Conservation (phyloP, 371 early-diverging fungal species). For the Parasitella parasitica region DNA sequence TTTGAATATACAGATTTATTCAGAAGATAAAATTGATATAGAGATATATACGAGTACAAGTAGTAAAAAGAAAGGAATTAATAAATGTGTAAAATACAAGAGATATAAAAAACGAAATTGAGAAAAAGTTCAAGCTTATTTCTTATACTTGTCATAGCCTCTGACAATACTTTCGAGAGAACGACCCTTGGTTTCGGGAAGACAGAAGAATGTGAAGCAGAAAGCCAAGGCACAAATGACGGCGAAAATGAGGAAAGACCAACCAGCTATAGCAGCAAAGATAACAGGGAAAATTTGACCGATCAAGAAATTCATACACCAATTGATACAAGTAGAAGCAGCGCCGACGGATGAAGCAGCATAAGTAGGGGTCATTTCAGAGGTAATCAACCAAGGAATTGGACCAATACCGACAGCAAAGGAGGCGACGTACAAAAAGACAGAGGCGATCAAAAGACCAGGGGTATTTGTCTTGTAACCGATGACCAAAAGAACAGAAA, state of each 20-base stretch:
- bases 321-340: conserved; percentile 60
- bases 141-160: conserved; percentile 1
- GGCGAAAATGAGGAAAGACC: conserved; percentile 67
- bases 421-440: conserved; percentile 72
- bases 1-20: too few relatives aligned
- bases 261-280: conserved; percentile 57
- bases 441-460: conserved; percentile 58
- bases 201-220: conserved; percentile 35
- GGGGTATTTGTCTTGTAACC: conserved; percentile 45
- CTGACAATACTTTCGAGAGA: conserved; percentile 58
- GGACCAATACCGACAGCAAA: conserved; percentile 87
- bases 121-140: background rate
- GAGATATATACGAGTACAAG: background rate
- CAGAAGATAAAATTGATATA: too few relatives aligned
- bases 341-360: conserved; percentile 52
- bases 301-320: conserved; percentile 53
- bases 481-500: conserved; percentile 57
- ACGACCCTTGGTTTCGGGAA: conserved; percentile 80
- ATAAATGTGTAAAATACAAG: background rate
- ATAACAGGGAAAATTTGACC: conserved; percentile 62
- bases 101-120: background rate
- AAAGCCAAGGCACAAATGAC: conserved; percentile 18
- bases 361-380: conserved; percentile 67
- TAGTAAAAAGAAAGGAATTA: background rate
- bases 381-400: conserved; percentile 75